Conservation (phyloP, 1,284 basidiomycete genomes). For the Mycena sp. region DNA sequence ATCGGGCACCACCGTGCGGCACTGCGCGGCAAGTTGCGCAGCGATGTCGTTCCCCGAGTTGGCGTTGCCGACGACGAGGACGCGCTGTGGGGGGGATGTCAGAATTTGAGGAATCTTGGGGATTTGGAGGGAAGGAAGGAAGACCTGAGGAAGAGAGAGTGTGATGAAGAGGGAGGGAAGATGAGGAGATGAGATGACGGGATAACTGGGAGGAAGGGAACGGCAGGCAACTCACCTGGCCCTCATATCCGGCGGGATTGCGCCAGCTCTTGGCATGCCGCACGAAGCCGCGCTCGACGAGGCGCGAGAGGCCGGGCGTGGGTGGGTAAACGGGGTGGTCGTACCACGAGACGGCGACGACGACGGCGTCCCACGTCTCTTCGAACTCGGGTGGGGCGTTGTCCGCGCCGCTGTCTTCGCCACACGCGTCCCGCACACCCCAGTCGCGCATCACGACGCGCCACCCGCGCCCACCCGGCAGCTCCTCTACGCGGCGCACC, state of each 20-base stretch:
- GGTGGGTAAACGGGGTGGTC: slow-evolving; percentile 53
- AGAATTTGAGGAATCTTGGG: no score
- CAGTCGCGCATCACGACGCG: slow-evolving; percentile 49
- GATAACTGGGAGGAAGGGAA: background rate
- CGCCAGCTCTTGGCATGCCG: slow-evolving; percentile 52
- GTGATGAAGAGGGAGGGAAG: no score
- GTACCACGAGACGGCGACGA: slow-evolving; percentile 54
- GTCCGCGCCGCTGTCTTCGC: slow-evolving; percentile 25
- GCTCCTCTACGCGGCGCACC: slow-evolving; percentile 49
- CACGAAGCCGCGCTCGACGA: slow-evolving; percentile 42
- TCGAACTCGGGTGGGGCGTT: slow-evolving; percentile 27
- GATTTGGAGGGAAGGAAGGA: no score
- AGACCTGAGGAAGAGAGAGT: no score
- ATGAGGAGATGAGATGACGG: no score
- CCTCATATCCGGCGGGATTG: slow-evolving; percentile 47
- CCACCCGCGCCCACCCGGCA: slow-evolving; percentile 46
- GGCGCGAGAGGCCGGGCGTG: slow-evolving; percentile 41
- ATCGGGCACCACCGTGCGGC: no score
- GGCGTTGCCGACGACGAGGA: slow-evolving; percentile 56
- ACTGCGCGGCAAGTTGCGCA: slow-evolving; percentile 53
- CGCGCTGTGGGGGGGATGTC: slow-evolving; percentile 42
- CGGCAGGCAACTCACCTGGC: slow-evolving; percentile 47
- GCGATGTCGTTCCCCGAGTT: slow-evolving; percentile 61
- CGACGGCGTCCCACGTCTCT: slow-evolving; percentile 56
- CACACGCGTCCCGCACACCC: no score